These are phyloP conservation scores for Triangularia setosa DNA, from an alignment of 2,329 filamentous ascomycete species.

Conservation along the genomic window DNA sequence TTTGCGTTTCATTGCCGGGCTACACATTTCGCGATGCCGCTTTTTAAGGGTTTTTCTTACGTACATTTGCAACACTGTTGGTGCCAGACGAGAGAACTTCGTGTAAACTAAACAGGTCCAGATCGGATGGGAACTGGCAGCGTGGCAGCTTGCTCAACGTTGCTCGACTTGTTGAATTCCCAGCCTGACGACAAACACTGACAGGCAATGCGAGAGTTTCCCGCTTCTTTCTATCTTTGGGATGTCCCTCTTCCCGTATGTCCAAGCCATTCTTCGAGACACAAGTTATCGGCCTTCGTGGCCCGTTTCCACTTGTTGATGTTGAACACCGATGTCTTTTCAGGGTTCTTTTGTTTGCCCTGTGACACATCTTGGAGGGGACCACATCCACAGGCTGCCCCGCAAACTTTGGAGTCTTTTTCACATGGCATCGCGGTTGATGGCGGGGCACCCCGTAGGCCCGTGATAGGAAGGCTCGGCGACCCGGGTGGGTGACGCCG, in stretches of 20 bases:
- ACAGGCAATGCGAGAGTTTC: neutral
- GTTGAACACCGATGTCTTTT: neutral
- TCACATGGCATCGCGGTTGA: neutral
- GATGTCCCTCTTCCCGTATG: neutral
- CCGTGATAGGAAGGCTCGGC: neutral
- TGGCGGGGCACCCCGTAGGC: neutral
- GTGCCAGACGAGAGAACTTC: neutral
- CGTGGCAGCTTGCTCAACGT: neutral
- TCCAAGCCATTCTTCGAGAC: neutral
- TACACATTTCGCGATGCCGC: slow-evolving; percentile 6
- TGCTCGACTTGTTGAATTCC: neutral
- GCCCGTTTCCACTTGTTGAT: neutral
- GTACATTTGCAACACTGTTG: slow-evolving; percentile 5
- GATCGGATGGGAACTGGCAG: neutral
- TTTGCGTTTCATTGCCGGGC: slow-evolving; percentile 5
- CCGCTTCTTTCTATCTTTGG: neutral
- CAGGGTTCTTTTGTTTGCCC: neutral
- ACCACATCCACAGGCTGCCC: neutral
- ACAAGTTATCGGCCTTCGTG: neutral
- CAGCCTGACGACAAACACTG: neutral
- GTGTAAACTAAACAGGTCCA: neutral
- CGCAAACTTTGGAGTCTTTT: neutral
- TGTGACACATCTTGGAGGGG: neutral
- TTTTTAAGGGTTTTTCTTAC: slow-evolving; percentile 8
- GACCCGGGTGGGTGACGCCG: neutral